A percentile compares a stretch with the other conserved stretches of the same genome.
Evolutionary conservation across 2,329 filamentous ascomycete genomes (phyloP).

Genomic region (Pseudogymnoascus verrucosus): DNA sequence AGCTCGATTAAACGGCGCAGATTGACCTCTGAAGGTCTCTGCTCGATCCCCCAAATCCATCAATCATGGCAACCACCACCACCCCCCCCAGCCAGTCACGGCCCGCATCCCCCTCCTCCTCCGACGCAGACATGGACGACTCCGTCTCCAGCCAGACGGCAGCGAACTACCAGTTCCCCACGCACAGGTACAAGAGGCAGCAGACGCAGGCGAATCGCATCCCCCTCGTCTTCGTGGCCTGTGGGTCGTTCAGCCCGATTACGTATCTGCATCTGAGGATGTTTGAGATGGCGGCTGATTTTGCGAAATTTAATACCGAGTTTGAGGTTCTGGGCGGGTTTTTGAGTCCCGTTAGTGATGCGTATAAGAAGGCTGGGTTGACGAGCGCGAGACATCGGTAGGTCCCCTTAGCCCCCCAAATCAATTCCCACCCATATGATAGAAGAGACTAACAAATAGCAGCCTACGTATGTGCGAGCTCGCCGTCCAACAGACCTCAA

Average conservation of each 20-base stretch:
- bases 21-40: not conserved
- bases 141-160: slow-evolving; percentile 16
- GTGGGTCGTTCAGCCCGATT: slow-evolving; percentile 65
- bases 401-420: slow-evolving; percentile 11
- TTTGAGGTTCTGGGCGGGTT: slow-evolving; percentile 86
- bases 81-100: not conserved
- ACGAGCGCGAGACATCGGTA: slow-evolving; percentile 63
- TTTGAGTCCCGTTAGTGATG: slow-evolving; percentile 56
- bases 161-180: slow-evolving; percentile 51
- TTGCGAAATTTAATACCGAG: slow-evolving; percentile 63
- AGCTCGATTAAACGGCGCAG: not conserved
- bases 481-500: slow-evolving; percentile 61
- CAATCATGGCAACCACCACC: not conserved
- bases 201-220: slow-evolving; percentile 48
- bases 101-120: not conserved
- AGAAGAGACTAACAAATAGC: too few relatives aligned
- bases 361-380: slow-evolving; percentile 71
- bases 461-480: slow-evolving; percentile 73
- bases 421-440: slow-evolving; percentile 27
- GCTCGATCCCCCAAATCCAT: not conserved
- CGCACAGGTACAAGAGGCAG: slow-evolving; percentile 47
- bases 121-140: not conserved
- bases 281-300: slow-evolving; percentile 82
- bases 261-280: slow-evolving; percentile 75
- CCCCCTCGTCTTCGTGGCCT: slow-evolving; percentile 61